phyloP scores from a whole-genome alignment of 257 asterid species.

The Forsythia viridissima region DNA sequence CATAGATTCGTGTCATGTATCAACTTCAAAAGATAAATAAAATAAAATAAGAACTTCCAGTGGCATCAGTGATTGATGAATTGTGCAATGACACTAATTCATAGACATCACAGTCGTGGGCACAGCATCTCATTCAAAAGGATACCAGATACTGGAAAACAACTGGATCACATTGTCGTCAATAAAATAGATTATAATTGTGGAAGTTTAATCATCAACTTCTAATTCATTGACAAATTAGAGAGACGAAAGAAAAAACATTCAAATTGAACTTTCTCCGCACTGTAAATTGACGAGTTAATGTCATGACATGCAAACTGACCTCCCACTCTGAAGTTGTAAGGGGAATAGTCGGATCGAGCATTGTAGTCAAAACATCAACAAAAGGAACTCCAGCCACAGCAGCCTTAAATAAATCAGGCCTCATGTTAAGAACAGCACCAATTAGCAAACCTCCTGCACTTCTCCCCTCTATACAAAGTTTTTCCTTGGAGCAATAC shows the following conservation, averaged over 20 bases:
- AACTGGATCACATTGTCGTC: background rate
- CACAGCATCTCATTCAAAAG: background rate
- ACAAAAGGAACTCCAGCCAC: slow-evolving; percentile 97
- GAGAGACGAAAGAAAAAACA: background rate
- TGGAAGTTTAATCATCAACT: background rate
- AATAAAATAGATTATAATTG: background rate
- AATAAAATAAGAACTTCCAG: background rate
- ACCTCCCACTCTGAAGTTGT: slow-evolving; percentile 99
- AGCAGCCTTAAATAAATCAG: slow-evolving; percentile 88
- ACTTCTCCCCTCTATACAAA: slow-evolving; percentile 91
- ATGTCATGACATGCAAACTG: slow-evolving; percentile 27
- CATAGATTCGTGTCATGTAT: background rate
- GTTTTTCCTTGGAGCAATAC: slow-evolving; percentile 80
- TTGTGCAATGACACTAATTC: background rate
- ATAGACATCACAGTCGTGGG: background rate
- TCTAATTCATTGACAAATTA: background rate
- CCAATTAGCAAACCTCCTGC: slow-evolving; percentile 98
- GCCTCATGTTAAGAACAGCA: slow-evolving; percentile 89
- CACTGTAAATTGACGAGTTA: background rate
- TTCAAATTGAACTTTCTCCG: background rate
- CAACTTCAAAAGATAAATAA: background rate
- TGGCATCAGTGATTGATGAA: background rate
- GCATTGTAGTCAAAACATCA: slow-evolving; percentile 94
- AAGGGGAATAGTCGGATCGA: slow-evolving; percentile 95
- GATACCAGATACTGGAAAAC: background rate